phyloP scores from a whole-genome alignment of 495 filamentous ascomycete genomes.

The Cercophora scortea region DNA sequence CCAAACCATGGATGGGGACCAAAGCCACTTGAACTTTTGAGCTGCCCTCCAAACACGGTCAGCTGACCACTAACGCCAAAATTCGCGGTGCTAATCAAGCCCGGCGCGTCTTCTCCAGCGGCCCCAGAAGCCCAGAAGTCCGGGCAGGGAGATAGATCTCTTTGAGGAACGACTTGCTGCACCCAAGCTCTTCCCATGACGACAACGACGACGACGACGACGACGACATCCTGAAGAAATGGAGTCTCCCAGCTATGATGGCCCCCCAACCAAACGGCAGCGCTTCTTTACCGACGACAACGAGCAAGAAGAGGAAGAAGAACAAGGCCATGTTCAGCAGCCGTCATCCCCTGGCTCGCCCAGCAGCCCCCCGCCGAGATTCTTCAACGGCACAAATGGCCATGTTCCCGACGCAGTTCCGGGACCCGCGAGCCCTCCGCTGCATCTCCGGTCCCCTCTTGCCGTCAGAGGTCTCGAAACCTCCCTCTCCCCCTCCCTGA shows the following conservation, averaged over 20 bases:
- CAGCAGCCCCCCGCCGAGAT: not conserved
- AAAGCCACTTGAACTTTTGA: not conserved
- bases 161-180: too few species aligned
- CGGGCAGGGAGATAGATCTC: too few species aligned
- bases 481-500: not conserved
- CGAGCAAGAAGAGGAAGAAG: too few species aligned
- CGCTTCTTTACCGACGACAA: slow-evolving; percentile 64
- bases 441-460: not conserved
- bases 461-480: not conserved
- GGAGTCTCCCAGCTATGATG: slow-evolving; percentile 46
- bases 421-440: too few species aligned
- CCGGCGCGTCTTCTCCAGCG: slow-evolving; percentile 3
- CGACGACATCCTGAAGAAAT: slow-evolving; percentile 26
- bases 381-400: slow-evolving; percentile 2
- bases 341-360: not conserved
- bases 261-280: slow-evolving; percentile 67
- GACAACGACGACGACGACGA: not conserved
- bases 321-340: slow-evolving; percentile 3
- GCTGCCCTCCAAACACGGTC: slow-evolving; percentile 11
- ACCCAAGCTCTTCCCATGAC: too few species aligned
- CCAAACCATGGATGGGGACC: not conserved
- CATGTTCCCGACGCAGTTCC: not conserved
- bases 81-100: slow-evolving; percentile 24
- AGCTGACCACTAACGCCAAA: slow-evolving; percentile 23
- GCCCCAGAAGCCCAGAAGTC: too few species aligned